Base-by-base conservation (phyloP, 768 basidiomycete genomes). In the Collybia nuda region DNA sequence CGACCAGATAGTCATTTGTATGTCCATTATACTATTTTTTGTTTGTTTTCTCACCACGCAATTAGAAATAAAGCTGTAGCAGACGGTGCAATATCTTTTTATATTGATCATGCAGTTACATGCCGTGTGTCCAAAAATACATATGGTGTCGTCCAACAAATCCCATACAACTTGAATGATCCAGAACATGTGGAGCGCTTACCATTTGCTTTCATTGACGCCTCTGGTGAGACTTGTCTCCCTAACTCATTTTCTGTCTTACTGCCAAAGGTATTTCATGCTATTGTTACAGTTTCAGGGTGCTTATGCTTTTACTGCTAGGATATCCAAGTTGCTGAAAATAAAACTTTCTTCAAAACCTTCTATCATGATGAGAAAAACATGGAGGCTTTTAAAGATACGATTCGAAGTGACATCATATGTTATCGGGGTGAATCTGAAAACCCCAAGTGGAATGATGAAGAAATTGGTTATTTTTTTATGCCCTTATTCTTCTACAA, bases 1-100 rank as follows among this genome's bases (percentile, higher is more conserved):
- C 62, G 70, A 18, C 76, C 76, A 1, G 77, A 76, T 48, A 68
- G 64, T 22, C 70, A 73, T 37, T 62, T 75, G 76, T 77, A 58
- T 11, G 32, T 14, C 2, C n/a, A 74, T 64, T 22, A 2, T 29
- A 24, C 29, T 18, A 26, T 4, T 39, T n/a, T 43, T 2, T 4
- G 1, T 15, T 43, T 22, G 24, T 11, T 28, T 21, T 50, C 19
- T 15, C 6, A 5, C 6, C 11, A 28, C 4, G 12, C 15, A 12
- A 6, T 1, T 14, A 52, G 51, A 14, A 52, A 47, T 14, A 47
- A 32, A 40, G 44, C 37, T 23, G 39, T 48, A 4, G 18, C 37
- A 9, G 40, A 47, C 22, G 44, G 43, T 22, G 35, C 43, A 19
- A 28, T 52, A 14, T 47, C 53, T 18, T 37, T 39, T 35, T 50